Evolutionary conservation across 2,329 filamentous ascomycete genomes (phyloP).

Genomic region (Penicillium brasilianum): DNA sequence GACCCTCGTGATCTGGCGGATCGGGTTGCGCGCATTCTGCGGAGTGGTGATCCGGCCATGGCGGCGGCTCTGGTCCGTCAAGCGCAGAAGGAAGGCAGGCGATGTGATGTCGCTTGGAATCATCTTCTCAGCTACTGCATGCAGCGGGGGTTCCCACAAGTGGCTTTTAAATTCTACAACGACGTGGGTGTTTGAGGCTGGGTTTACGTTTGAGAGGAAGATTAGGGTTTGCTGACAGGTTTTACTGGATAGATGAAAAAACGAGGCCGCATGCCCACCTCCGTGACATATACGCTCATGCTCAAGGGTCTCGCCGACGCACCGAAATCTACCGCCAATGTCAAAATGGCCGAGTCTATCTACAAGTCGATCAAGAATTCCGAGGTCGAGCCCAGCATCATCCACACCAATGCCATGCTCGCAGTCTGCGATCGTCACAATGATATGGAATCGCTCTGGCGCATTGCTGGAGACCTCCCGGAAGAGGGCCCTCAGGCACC

Average conservation of each 20-base stretch:
- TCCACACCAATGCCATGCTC: slow-evolving; percentile 88
- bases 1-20: slow-evolving; percentile 77
- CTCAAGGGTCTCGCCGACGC: slow-evolving; percentile 74
- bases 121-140: slow-evolving; percentile 76
- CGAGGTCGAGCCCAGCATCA: slow-evolving; percentile 71
- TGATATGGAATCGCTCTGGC: slow-evolving; percentile 82
- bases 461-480: slow-evolving; percentile 73
- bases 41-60: slow-evolving; percentile 65
- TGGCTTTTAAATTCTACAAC: slow-evolving; percentile 83
- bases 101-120: slow-evolving; percentile 84
- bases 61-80: slow-evolving; percentile 70
- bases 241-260: slow-evolving; percentile 81
- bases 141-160: slow-evolving; percentile 61
- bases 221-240: neutral
- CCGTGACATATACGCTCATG: slow-evolving; percentile 81
- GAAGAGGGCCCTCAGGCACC: slow-evolving; percentile 66
- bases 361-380: slow-evolving; percentile 76
- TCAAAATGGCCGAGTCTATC: slow-evolving; percentile 72
- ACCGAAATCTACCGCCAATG: slow-evolving; percentile 55
- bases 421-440: slow-evolving; percentile 75
- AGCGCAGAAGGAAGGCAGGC: slow-evolving; percentile 65
- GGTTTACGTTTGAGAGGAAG: neutral
- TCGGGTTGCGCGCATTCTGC: slow-evolving; percentile 67
- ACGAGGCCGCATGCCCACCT: slow-evolving; percentile 77
- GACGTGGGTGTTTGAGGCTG: slow-evolving; percentile 61